Evolutionary conservation across 768 basidiomycete genomes (phyloP), one percentile per base, ranked within the genome.

Genomic region (Xerocomellus chrysenteron): DNA sequence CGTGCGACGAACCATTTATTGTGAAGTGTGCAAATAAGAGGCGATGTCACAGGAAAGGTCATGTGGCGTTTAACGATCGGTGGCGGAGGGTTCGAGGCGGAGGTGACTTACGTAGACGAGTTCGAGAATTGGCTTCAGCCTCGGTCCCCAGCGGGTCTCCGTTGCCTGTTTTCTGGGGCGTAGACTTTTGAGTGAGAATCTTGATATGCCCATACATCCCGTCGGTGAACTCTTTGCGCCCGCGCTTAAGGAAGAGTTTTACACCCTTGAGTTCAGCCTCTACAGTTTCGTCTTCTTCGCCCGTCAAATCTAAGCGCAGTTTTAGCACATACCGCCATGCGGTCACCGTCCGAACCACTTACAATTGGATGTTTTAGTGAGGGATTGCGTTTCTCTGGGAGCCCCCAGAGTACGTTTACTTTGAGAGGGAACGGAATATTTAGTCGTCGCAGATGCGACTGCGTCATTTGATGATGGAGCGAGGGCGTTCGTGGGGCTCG

Each of bases 271-370:
- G 73, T 59, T 86, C 86, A 46, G 80, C 66, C 58, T 75, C 68
- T 10, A 82, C 75, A 11, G 76, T 73, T 68, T 89, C 87, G 46
- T 81, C 77, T 65, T 89, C 87, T 63, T 89, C 87, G 11, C 87
- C 87, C 2, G 86, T 88, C 35, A 78, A 26, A 63, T 37, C 70
- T 73, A 33, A 42, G 35, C 16, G 9, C 13, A 17, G 17, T 7
- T 21, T 64, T 9, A 65, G 55, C 21, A 53, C 33, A 36, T n/a
- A 21, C 28, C n/a, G 24, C 37, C 33, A 21, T 19, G 52, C 12
- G 5, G 12, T 19, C 3, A 39, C 33, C 40, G 10, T 17, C 19
- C 33, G 2, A 50, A 47, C 9, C 16, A 54, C 70, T 49, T 33
- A 72, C 70, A 47, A 17, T 39, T 52, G 17, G 60, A 50, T 19